Base-by-base conservation (phyloP, 2,329 filamentous ascomycete species). In the Ascochyta fabae region DNA sequence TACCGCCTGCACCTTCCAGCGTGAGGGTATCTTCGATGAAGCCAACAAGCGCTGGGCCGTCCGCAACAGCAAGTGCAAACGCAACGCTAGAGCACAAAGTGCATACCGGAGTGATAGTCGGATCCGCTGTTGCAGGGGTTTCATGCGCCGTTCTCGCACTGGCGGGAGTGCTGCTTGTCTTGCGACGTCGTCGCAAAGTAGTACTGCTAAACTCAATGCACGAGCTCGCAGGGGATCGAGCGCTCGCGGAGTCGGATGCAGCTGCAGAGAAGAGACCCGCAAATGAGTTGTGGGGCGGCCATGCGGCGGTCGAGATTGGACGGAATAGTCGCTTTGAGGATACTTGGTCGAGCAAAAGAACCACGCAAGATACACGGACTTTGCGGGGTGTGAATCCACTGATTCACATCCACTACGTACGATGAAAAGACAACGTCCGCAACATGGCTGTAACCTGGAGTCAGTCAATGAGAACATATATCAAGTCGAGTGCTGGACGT, bases 251-350 rank as follows among this genome's bases (percentile, higher is more conserved):
- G 23, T 54, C 58, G 31, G 53, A 56, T 40, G 48, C 56, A 41
- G 48, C 38, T 0, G 44, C 58, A 13, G 54, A 61, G 26, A 66
- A 59, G 36, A 41, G 39, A 2, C 29, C 31, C 1, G 48, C 51
- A 13, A 57, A 48, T 12, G 64, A 66, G 43, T 31, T 68, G n/a
- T 64, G 60, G 48, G 63, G 34, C 3, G 57, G 58, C 27, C 55
- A 64, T 23, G 53, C 59, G 2, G 64, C 60, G 6, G 33, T 61
- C 3, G 67, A 69, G 41, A 68, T 69, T 6, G 67, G 67, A 31
- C 51, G 67, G 10, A 68, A 68, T 23, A 69, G 65, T 52, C 45
- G 27, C 3, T 57, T 48, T 12, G 53, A 60, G 23, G 54, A 40
- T 16, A 16, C 55, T 10, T 61, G 53, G 31, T 34, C 31, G 15